Conservation (phyloP, 768 basidiomycete species). For the Gyrodon lividus region DNA sequence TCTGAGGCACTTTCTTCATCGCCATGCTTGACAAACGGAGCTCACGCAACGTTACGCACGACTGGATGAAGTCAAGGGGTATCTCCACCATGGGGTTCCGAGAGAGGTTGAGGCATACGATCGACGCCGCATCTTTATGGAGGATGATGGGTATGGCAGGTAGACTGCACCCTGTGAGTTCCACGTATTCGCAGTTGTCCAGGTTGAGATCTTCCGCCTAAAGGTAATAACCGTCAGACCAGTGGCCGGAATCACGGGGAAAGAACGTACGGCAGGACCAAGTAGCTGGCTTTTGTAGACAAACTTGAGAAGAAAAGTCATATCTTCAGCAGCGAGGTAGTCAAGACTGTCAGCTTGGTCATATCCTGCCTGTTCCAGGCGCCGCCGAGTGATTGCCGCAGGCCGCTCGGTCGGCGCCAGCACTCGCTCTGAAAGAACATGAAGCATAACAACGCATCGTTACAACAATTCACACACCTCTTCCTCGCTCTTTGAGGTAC, state of each 20-base stretch:
- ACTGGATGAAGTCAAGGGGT: constrained; percentile 93
- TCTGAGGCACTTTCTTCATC: constrained; percentile 89
- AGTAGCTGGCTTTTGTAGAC: constrained; percentile 81
- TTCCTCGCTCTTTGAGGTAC: constrained; percentile 73
- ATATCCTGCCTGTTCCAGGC: constrained; percentile 89
- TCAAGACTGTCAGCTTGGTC: constrained; percentile 77
- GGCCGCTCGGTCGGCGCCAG: constrained; percentile 81
- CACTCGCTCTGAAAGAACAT: constrained; percentile 63
- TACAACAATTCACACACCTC: constrained; percentile 47
- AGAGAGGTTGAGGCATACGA: constrained; percentile 83
- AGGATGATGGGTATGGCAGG: constrained; percentile 87
- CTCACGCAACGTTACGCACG: constrained; percentile 79
- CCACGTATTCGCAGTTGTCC: constrained; percentile 73
- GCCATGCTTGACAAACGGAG: constrained; percentile 89
- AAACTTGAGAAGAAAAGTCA: constrained; percentile 86
- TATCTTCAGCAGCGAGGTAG: constrained; percentile 70
- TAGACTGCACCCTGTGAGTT: constrained; percentile 77
- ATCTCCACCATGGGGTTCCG: constrained; percentile 96
- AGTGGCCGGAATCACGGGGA: background rate
- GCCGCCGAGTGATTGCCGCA: constrained; percentile 76
- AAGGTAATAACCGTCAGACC: constrained; percentile 1
- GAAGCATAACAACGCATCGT: background rate
- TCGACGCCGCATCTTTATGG: constrained; percentile 79
- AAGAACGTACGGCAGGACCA: constrained; percentile 53
- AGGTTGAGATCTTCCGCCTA: constrained; percentile 75